Percentiles rank a stretch among this genome's conserved stretches.
These are phyloP conservation scores for Harringtonia aguacate DNA, from an alignment of 2,329 filamentous ascomycete genomes.

Conservation along the genomic window DNA sequence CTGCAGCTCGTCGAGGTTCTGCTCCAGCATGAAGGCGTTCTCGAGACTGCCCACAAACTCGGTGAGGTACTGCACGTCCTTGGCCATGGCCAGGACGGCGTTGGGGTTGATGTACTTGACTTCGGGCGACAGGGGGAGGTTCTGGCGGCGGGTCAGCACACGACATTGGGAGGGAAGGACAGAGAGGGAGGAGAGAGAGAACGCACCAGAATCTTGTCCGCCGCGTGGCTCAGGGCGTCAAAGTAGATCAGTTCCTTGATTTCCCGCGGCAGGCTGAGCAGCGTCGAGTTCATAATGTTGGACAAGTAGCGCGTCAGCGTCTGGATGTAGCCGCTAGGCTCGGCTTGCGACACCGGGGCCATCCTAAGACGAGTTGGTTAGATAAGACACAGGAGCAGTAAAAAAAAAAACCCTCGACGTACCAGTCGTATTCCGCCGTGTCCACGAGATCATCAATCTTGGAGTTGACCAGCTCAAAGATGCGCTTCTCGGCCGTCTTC, in stretches of 20 bases:
- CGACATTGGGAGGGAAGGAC: conserved; percentile 7
- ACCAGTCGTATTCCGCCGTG: conserved; percentile 95
- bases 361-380: conserved; percentile 29
- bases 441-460: conserved; percentile 98
- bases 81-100: conserved; percentile 68
- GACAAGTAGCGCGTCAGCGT: conserved; percentile 86
- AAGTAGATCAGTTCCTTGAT: conserved; percentile 99
- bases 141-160: conserved; percentile 34
- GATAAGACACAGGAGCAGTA: too few relatives aligned
- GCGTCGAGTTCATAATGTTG: conserved; percentile 92
- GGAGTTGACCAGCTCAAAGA: conserved; percentile 96
- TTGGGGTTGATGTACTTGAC: conserved; percentile 83
- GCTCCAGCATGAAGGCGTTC: conserved; percentile 72
- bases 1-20: conserved; percentile 84
- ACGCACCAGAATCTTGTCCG: conserved; percentile 68
- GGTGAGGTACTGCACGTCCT: conserved; percentile 75
- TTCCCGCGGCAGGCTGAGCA: conserved; percentile 84
- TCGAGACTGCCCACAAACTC: conserved; percentile 80
- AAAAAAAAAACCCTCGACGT: too few relatives aligned
- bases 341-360: conserved; percentile 46
- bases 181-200: neutral
- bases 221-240: conserved; percentile 84
- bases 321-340: conserved; percentile 90
- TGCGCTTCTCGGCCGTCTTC: conserved; percentile 92
- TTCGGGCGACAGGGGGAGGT: conserved; percentile 64